These are phyloP conservation scores for Candida jianshihensis DNA, from an alignment of 805 yeast genomes.

Conservation along the genomic window DNA sequence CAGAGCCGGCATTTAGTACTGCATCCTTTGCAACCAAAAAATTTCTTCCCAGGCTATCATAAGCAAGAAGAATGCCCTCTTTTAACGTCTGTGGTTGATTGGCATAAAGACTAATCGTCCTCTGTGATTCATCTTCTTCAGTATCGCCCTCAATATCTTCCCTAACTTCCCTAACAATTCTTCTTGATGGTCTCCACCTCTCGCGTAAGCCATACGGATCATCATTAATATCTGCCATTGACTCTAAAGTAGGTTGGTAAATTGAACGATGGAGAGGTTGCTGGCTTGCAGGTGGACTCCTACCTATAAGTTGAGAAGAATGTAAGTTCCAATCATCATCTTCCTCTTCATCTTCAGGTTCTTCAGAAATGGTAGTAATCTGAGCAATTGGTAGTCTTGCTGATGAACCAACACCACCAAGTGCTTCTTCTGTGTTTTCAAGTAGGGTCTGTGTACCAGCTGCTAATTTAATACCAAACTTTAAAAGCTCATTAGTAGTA, in stretches of 20 bases:
- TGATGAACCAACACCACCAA: slow-evolving; percentile 68
- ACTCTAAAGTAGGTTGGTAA: slow-evolving; percentile 22
- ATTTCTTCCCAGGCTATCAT: slow-evolving; percentile 62
- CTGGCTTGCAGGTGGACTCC: slow-evolving; percentile 16
- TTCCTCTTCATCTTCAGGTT: slow-evolving; percentile 29
- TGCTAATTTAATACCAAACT: slow-evolving; percentile 77
- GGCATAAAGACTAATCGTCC: slow-evolving; percentile 65
- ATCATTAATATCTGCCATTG: slow-evolving; percentile 17
- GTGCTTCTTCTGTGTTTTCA: slow-evolving; percentile 70
- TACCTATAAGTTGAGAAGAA: slow-evolving; percentile 19
- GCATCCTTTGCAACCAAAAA: slow-evolving; percentile 59
- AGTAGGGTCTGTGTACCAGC: slow-evolving; percentile 80
- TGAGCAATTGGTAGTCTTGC: slow-evolving; percentile 30
- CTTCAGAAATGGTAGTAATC: slow-evolving; percentile 20
- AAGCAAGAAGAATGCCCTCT: slow-evolving; percentile 74
- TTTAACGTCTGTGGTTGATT: slow-evolving; percentile 70
- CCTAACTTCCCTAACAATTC: not conserved
- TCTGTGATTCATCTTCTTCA: slow-evolving; percentile 27
- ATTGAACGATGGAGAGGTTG: slow-evolving; percentile 16
- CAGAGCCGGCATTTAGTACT: slow-evolving; percentile 49
- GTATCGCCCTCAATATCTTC: slow-evolving; percentile 5
- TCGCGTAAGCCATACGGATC: not conserved
- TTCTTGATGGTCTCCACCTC: slow-evolving; percentile 1
- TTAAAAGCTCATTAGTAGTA: slow-evolving; percentile 73
- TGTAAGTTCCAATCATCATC: slow-evolving; percentile 21